Evolutionary conservation across 176 grass and related monocot genomes (phyloP).

Genomic region (Musa schizocarpa): DNA sequence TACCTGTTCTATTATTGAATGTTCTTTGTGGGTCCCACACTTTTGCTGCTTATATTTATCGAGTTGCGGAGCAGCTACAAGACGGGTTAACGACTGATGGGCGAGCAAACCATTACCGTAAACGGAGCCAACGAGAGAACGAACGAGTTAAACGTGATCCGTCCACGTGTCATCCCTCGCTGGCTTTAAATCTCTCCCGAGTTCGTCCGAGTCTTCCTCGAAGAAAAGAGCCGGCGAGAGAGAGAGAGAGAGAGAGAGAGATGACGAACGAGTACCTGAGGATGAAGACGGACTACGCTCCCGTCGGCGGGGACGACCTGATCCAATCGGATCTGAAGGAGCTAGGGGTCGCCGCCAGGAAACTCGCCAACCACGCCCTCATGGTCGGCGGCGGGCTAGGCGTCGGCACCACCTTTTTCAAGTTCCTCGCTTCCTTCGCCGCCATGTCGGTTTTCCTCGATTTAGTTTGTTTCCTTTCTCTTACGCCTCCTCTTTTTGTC

Average conservation of each 20-base stretch:
- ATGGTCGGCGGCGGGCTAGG: constrained; percentile 50
- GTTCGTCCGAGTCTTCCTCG: not conserved
- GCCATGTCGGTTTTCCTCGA: constrained; percentile 42
- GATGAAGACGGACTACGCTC: constrained; percentile 47
- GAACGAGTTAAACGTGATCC: too few species aligned
- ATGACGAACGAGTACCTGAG: constrained; percentile 37
- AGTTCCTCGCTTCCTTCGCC: constrained; percentile 67
- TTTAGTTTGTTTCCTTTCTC: not conserved
- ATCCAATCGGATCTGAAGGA: constrained; percentile 81
- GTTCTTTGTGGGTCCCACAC: too few species aligned
- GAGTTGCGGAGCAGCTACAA: too few species aligned
- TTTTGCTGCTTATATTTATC: too few species aligned
- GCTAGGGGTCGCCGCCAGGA: constrained; percentile 43
- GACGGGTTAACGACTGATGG: too few species aligned
- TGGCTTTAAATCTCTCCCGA: not conserved
- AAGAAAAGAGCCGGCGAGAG: too few species aligned
- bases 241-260: not conserved
- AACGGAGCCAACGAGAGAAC: too few species aligned
- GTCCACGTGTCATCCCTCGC: not conserved
- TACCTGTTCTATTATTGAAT: too few species aligned
- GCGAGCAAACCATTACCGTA: too few species aligned
- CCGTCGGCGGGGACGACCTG: constrained; percentile 26
- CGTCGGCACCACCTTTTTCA: constrained; percentile 50
- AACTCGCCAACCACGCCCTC: constrained; percentile 66
- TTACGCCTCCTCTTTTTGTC: not conserved